Percentiles rank a stretch among this genome's conserved stretches.
These are phyloP conservation scores for Radiomyces spectabilis DNA, from an alignment of 192 early-diverging fungal genomes.

Conservation along the genomic window DNA sequence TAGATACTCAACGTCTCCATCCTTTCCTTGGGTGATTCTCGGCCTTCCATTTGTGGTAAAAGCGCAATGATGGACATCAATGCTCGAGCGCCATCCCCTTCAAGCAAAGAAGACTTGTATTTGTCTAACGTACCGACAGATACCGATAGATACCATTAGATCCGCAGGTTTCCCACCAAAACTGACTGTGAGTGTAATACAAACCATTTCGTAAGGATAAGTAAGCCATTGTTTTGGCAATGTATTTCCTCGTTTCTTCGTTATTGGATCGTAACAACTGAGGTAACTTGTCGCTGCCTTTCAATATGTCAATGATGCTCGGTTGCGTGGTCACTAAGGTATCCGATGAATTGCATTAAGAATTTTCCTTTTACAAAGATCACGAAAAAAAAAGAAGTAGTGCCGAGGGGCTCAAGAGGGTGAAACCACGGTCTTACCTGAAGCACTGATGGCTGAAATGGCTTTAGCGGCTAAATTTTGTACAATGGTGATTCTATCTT, in stretches of 20 bases:
- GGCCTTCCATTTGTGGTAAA: slow-evolving; percentile 3
- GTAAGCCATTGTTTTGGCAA: slow-evolving; percentile 49
- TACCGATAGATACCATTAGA: too few relatives aligned
- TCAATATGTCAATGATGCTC: slow-evolving; percentile 38
- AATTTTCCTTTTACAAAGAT: too few relatives aligned
- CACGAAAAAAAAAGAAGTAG: too few relatives aligned
- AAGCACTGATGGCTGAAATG: slow-evolving; percentile 30
- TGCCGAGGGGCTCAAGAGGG: too few relatives aligned
- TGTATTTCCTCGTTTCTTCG: slow-evolving; percentile 41
- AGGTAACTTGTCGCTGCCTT: slow-evolving; percentile 27
- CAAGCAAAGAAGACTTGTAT: slow-evolving; percentile 27
- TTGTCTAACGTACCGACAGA: slow-evolving; percentile 25
- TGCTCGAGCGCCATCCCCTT: slow-evolving; percentile 19
- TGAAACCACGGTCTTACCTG: too few relatives aligned
- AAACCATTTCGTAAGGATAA: slow-evolving; percentile 48
- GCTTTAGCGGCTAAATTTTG: slow-evolving; percentile 35
- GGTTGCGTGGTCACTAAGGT: slow-evolving; percentile 36
- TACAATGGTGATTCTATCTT: slow-evolving; percentile 24
- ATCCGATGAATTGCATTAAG: too few relatives aligned
- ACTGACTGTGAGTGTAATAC: too few relatives aligned
- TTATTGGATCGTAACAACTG: slow-evolving; percentile 33
- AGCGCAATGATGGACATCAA: slow-evolving; percentile 10
- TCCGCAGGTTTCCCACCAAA: too few relatives aligned
- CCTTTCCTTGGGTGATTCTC: too few relatives aligned
- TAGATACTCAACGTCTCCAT: too few relatives aligned